Evolutionary conservation across 768 basidiomycete genomes (phyloP).

Genomic region (Lyophyllum atratum): DNA sequence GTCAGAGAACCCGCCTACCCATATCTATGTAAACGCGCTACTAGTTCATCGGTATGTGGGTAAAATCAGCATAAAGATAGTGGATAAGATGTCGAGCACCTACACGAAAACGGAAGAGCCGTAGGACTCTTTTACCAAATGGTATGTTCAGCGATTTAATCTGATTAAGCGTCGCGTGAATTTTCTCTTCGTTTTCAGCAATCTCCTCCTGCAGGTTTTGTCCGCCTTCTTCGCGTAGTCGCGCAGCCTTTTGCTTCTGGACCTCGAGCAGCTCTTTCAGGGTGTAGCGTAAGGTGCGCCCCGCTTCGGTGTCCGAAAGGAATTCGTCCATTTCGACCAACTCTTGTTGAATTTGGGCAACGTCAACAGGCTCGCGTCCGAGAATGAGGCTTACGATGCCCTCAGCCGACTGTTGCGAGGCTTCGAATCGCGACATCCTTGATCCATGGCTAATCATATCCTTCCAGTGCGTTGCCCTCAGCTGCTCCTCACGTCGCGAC

Average conservation of each 20-base stretch:
- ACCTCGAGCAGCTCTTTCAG: conserved; percentile 15
- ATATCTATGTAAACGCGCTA: too few relatives aligned
- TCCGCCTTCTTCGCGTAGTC: conserved; percentile 8
- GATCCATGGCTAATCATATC: conserved; percentile 4
- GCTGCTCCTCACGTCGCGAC: conserved; percentile 8
- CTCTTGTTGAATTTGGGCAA: conserved; percentile 25
- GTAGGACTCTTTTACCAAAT: background rate
- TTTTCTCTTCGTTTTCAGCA: conserved; percentile 15
- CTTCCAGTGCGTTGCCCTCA: conserved; percentile 10
- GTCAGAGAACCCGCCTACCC: too few relatives aligned
- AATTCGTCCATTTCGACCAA: conserved; percentile 20
- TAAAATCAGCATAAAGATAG: background rate
- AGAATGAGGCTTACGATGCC: conserved; percentile 11
- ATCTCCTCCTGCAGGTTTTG: conserved; percentile 16
- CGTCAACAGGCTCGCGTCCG: conserved; percentile 7
- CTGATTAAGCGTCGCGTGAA: conserved; percentile 16
- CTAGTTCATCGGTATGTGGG: too few relatives aligned
- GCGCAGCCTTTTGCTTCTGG: conserved; percentile 7
- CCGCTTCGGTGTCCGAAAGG: conserved; percentile 25
- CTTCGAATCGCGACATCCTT: conserved; percentile 7
- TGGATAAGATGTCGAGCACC: background rate
- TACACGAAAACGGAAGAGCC: background rate
- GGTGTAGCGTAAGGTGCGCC: conserved; percentile 15
- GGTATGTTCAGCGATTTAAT: background rate
- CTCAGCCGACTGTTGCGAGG: conserved; percentile 1